Evolutionary conservation across 805 yeast genomes (phyloP).

Genomic region (Lipomyces starkeyi): DNA sequence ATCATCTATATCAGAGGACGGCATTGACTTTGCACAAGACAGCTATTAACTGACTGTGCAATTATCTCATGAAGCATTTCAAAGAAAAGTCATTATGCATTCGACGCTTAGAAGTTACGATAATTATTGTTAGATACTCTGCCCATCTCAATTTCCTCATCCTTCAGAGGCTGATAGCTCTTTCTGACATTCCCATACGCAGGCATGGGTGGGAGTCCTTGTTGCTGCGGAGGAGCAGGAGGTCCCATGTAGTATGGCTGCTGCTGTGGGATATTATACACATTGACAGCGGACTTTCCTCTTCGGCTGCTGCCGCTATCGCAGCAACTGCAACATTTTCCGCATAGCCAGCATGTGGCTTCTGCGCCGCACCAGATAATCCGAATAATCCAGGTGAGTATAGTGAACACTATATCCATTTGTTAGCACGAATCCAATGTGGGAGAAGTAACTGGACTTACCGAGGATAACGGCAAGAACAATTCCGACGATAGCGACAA

Average conservation of each 20-base stretch:
- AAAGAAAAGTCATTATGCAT: neutral
- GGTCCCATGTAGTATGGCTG: slow-evolving; percentile 32
- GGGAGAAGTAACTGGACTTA: slow-evolving; percentile 16
- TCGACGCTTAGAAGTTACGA: neutral
- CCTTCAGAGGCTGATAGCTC: slow-evolving; percentile 19
- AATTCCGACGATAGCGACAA: slow-evolving; percentile 76
- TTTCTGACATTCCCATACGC: neutral
- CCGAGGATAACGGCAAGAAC: slow-evolving; percentile 59
- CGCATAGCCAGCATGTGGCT: slow-evolving; percentile 30
- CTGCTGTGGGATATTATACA: slow-evolving; percentile 21
- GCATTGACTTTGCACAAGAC: neutral
- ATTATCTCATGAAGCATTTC: neutral
- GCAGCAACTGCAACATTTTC: slow-evolving; percentile 27
- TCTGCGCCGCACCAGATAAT: slow-evolving; percentile 30
- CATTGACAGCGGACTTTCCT: slow-evolving; percentile 9
- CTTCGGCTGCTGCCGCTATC: slow-evolving; percentile 1
- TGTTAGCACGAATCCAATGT: neutral
- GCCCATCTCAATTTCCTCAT: slow-evolving; percentile 31
- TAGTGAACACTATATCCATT: slow-evolving; percentile 15
- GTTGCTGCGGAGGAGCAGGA: slow-evolving; percentile 16
- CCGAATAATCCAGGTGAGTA: slow-evolving; percentile 28
- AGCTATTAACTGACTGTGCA: neutral
- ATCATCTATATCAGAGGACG: neutral
- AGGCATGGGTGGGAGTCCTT: slow-evolving; percentile 17
- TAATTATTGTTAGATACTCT: slow-evolving; percentile 10